phyloP scores from a whole-genome alignment of 139 green algal genomes.

The Diplosphaera chodatii region DNA sequence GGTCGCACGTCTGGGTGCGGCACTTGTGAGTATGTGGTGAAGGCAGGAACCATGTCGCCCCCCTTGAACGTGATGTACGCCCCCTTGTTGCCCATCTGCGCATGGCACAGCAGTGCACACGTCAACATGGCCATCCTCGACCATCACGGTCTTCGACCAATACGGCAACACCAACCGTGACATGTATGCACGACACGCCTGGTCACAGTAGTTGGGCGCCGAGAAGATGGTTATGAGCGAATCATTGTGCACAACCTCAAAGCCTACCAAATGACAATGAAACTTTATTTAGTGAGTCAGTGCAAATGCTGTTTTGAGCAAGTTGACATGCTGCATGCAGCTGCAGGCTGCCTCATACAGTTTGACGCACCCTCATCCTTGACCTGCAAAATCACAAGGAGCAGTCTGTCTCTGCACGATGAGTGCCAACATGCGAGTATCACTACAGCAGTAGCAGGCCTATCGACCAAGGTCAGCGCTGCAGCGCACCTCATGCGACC shows the following conservation, averaged over 20 bases:
- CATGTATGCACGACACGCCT: conserved; percentile 24
- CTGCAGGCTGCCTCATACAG: too few relatives aligned
- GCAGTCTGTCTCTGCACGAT: too few relatives aligned
- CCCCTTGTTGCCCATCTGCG: conserved; percentile 35
- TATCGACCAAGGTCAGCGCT: background rate
- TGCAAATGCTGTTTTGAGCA: too few relatives aligned
- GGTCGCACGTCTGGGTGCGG: conserved; percentile 84
- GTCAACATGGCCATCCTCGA: too few relatives aligned
- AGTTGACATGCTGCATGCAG: too few relatives aligned
- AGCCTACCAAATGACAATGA: too few relatives aligned
- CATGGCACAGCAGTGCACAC: too few relatives aligned
- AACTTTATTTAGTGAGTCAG: too few relatives aligned
- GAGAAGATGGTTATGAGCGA: conserved; percentile 91
- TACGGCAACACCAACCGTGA: too few relatives aligned
- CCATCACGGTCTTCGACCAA: too few relatives aligned
- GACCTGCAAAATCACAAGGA: conserved; percentile 44
- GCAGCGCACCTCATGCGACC: conserved; percentile 67
- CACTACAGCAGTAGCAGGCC: background rate
- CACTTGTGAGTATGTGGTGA: conserved; percentile 82
- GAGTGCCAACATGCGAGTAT: background rate
- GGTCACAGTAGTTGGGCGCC: conserved; percentile 96
- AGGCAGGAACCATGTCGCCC: conserved; percentile 85
- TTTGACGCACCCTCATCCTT: conserved; percentile 95
- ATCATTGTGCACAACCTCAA: conserved; percentile 88
- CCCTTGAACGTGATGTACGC: conserved; percentile 91